These are phyloP conservation scores for Tolypocladium endophyticum DNA, from an alignment of 2,329 filamentous ascomycete species.

Conservation along the genomic window DNA sequence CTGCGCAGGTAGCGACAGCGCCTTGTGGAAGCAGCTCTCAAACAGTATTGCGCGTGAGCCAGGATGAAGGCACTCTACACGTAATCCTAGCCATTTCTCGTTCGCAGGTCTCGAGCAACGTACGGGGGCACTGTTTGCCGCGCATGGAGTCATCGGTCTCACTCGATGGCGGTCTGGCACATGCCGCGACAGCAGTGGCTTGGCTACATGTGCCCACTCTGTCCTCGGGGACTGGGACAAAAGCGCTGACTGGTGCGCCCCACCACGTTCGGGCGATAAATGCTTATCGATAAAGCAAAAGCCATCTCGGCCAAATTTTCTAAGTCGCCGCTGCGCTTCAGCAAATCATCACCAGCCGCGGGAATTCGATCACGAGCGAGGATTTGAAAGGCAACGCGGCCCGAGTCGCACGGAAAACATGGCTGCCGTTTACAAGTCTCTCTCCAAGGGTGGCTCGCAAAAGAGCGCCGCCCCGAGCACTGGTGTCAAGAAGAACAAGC, in stretches of 20 bases:
- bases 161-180: neutral
- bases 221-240: neutral
- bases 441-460: constrained; percentile 48
- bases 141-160: neutral
- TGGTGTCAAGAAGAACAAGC: constrained; percentile 52
- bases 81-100: neutral
- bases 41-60: neutral
- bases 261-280: neutral
- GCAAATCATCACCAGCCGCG: neutral
- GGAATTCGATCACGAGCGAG: neutral
- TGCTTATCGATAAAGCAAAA: neutral
- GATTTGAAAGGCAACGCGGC: neutral
- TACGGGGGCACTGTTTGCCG: neutral
- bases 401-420: constrained; percentile 21
- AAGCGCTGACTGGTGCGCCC: neutral
- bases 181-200: neutral
- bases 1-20: neutral
- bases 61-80: neutral
- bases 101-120: neutral
- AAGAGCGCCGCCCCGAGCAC: constrained; percentile 38
- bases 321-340: neutral
- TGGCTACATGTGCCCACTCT: neutral
- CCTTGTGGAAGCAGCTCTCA: neutral
- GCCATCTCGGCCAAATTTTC: constrained; percentile 1
- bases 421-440: constrained; percentile 66